These are phyloP conservation scores for Cerioporus squamosus DNA, from an alignment of 1,284 basidiomycete genomes.

Conservation along the genomic window DNA sequence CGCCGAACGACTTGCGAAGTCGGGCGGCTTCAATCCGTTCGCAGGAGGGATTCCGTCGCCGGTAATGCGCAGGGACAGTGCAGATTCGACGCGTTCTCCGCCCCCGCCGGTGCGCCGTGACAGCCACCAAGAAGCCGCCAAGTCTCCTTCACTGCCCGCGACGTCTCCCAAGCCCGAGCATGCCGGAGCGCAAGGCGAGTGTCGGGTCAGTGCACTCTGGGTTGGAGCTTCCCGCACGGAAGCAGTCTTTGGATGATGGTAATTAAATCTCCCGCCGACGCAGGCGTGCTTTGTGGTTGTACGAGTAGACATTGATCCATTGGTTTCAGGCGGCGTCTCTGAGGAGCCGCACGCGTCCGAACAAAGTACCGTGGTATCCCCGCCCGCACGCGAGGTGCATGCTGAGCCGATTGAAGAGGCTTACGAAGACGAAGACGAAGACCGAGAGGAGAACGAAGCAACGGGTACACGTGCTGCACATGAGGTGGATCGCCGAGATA, in stretches of 20 bases:
- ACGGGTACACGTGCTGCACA: conserved; percentile 18
- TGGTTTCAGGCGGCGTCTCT: conserved; percentile 20
- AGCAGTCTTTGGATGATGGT: conserved; percentile 53
- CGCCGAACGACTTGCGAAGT: conserved; percentile 64
- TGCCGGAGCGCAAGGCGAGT: conserved; percentile 33
- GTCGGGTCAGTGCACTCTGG: conserved; percentile 24
- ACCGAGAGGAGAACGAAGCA: background rate
- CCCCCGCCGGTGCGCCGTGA: conserved; percentile 11
- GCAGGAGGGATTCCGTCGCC: conserved; percentile 41
- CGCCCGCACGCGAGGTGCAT: conserved; percentile 1
- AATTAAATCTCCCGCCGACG: conserved; percentile 44
- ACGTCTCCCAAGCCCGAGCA: conserved; percentile 22
- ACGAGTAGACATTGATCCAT: conserved; percentile 35
- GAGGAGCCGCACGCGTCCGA: conserved; percentile 4
- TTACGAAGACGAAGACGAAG: conserved; percentile 17
- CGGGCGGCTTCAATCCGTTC: conserved; percentile 70
- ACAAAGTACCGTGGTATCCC: background rate
- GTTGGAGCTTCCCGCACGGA: conserved; percentile 13
- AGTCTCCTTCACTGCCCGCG: conserved; percentile 14
- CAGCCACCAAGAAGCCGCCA: background rate
- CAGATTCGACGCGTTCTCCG: conserved; percentile 19
- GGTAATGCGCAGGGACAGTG: conserved; percentile 19
- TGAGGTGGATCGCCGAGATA: conserved; percentile 4
- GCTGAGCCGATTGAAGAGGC: conserved; percentile 12
- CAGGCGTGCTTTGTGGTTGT: conserved; percentile 17